These are phyloP conservation scores for Heliamphora pulchella DNA, from an alignment of 179 eudicot species.

Conservation along the genomic window DNA sequence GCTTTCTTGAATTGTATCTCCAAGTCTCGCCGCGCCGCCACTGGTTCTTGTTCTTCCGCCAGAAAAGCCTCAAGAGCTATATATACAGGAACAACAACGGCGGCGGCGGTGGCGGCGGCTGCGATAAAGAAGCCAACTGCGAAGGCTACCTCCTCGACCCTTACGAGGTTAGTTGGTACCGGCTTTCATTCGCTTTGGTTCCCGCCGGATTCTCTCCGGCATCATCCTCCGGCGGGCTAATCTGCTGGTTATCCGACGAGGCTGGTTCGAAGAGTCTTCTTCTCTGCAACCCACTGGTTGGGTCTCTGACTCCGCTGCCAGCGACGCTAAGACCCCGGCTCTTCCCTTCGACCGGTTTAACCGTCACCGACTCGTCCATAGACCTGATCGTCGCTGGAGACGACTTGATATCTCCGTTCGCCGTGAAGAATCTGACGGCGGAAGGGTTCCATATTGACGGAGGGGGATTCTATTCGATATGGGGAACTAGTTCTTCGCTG, in stretches of 20 bases:
- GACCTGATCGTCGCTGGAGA: conserved; percentile 74
- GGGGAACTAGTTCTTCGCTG: conserved; percentile 57
- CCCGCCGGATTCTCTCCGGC: conserved; percentile 65
- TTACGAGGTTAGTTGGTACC: conserved; percentile 50
- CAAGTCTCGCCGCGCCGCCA: conserved; percentile 46
- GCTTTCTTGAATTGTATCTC: conserved; percentile 65
- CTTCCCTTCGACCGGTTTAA: conserved; percentile 60
- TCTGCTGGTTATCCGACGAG: conserved; percentile 64
- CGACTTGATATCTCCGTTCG: conserved; percentile 81
- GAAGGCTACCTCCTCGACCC: conserved; percentile 77
- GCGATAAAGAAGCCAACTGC: neutral
- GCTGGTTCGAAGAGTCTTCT: conserved; percentile 60
- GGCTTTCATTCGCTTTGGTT: conserved; percentile 44
- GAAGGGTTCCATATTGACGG: conserved; percentile 69
- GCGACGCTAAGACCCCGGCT: conserved; percentile 54
- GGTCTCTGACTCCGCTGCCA: conserved; percentile 55
- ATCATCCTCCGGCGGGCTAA: conserved; percentile 65
- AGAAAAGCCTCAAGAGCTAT: conserved; percentile 31
- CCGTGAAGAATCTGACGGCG: conserved; percentile 72
- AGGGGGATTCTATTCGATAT: conserved; percentile 59
- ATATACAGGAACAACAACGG: conserved; percentile 23
- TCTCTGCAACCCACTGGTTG: conserved; percentile 61
- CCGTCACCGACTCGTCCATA: conserved; percentile 39
- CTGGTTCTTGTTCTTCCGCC: conserved; percentile 81
- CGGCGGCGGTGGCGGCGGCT: neutral